Base-by-base conservation (phyloP, 2,329 filamentous ascomycete genomes). In the Arthrinium puccinioides region DNA sequence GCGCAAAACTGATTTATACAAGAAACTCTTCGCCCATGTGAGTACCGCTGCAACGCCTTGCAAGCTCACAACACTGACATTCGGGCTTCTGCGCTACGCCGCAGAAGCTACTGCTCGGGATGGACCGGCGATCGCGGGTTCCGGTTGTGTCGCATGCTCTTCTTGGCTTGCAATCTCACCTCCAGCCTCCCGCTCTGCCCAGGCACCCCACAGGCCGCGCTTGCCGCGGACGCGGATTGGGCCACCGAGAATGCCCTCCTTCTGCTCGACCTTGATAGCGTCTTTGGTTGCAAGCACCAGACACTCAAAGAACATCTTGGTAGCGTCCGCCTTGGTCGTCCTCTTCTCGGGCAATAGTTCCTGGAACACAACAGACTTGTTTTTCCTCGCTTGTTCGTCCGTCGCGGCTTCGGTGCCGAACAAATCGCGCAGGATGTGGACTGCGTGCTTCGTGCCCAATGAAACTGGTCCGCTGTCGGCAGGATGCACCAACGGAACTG, bases 301-400 rank as follows among this genome's bases (percentile, higher is more conserved):
- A 38, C 92, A 83, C 64, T 98, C 92, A 53, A 98, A 98, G 68
- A 98, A 98, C 88, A 98, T 96, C 72, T 96, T 96, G 29, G 92
- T 98, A 1, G 92, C 92, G 52, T 97, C 92, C 8, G 84, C 84
- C 60, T 87, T 86, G 47, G 76, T 87, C 1, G 90, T 90, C 43
- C 75, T 76, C 46, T 72, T 66, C 62, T 94, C 87, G 0, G 92
- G 92, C 23, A 96, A 74, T 32, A 98, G 73, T 40, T 94, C 84
- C 53, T 96, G 90, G 70, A 98, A 96, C 4, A 94, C 72, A 4
- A 94, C 87, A 10, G 78, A 78, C 18, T 72, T 74, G 58, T 84
- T 84, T 59, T 82, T 84, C 52, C 88, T 79, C 62, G 84, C 82
- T 39, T 80, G 77, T 3, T 82, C 74, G 45, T 79, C 78, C 15